Base-by-base conservation (phyloP, 225 moss, liverwort and hornwort genomes). In the Pseudisothecium myosuroides region DNA sequence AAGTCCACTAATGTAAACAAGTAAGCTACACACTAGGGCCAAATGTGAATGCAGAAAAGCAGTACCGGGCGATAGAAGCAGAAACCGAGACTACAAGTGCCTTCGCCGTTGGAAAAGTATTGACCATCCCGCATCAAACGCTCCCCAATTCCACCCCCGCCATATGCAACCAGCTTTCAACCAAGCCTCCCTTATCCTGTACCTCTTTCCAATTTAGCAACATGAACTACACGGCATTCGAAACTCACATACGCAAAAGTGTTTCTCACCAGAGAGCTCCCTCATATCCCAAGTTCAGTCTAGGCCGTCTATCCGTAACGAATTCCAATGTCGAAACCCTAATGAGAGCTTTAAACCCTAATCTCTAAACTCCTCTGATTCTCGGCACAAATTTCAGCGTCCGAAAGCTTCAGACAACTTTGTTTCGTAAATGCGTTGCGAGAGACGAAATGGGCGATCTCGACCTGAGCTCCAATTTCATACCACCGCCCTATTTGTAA, bases 91-190 rank as follows among this genome's bases (percentile, higher is more conserved):
- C 85, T 82, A 85, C 85, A 68, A 88, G 82, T 52, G 76, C 91
- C 76, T 76, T 86, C 29, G 91, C 91, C 91, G 88, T 86, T 43
- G 88, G 82, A 91, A 88, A 67, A 75, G 85, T 61, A 82, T 88
- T 76, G 82, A 88, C 85, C 76, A 43, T 50, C 54, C 37, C 59
- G 75, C 76, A 39, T 91, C 88, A 91, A 67, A 41, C 73, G 75
- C 67, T 88, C 28, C 64, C 28, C 29, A 26, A 32, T 73, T 73
- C 58, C 22, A 85, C 50, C 52, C 82, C 76, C 29, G n/a, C 85
- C 91, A 91, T 90, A 39, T 12, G 69, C 81, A 59, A 68, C 65
- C 52, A 78, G 32, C 79, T 54, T 26, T 23, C 45, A 65, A 49
- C 64, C 47, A 39, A 47, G 21, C 72, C 88, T 85, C 39, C 34